Base-by-base conservation (phyloP, 495 filamentous ascomycete genomes). In the Trichoderma virens region DNA sequence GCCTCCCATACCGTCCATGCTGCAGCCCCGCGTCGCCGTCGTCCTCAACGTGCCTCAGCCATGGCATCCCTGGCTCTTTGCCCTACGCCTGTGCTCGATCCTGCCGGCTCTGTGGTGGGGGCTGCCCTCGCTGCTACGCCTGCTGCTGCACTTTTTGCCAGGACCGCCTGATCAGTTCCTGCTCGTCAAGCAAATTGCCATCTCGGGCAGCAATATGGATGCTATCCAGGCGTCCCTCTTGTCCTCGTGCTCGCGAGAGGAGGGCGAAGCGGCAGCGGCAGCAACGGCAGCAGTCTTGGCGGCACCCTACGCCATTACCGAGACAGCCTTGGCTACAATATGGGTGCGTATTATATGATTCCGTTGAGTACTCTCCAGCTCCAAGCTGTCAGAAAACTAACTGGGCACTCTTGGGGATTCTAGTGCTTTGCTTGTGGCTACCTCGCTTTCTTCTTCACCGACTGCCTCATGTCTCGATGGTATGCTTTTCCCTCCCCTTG, bases 401-500 rank as follows among this genome's bases (percentile, higher is more conserved):
- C 45, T 31, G 2, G 14, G 16, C 31, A n/a, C 7, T 30, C 9
- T 56, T 13, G 27, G 62, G 93, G 0, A 56, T 28, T 56, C 51
- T 56, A 56, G 91, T 92, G 90, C 79, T 83, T 80, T 72, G 87
- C 89, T 73, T 91, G 90, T 43, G 91, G 87, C 60, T 92, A 92
- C 75, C 83, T 94, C 72, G 91, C 89, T 64, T 94, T 92, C 74
- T 89, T 92, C 76, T 93, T 94, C 75, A 92, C 90, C 65, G 90
- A 96, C 76, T 91, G 90, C 75, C 86, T 94, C 71, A 96, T 96
- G 91, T 92, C 88, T 67, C 86, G 91, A 72, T 94, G 91, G 90
- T 90, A 66, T n/a, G 79, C 51, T 16, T 31, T 59, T 63, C 16
- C 35, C 13, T 32, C 62, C 56, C 9, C 14, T 25, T 30, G 30